A percentile compares a stretch with the other conserved stretches of the same genome.
phyloP scores from a whole-genome alignment of 257 asterid genomes.

The Solanum commersonii region DNA sequence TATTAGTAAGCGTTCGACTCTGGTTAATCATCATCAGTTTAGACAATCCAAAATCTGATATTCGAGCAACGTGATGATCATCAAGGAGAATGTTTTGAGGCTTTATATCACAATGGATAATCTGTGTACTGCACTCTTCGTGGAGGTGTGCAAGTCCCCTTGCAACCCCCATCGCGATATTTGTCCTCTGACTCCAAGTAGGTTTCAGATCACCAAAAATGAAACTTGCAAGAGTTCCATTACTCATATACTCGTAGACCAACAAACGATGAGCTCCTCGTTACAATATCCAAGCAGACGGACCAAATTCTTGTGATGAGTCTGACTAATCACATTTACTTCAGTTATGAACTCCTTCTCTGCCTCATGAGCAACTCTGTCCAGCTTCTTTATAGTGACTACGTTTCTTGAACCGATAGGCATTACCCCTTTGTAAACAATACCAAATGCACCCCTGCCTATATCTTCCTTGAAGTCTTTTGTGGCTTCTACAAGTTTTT shows the following conservation, averaged over 20 bases:
- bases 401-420: too few species aligned
- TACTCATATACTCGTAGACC: constrained; percentile 40
- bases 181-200: constrained; percentile 34
- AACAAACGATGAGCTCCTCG: constrained; percentile 30
- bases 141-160: constrained; percentile 41
- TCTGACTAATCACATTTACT: constrained; percentile 39
- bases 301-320: constrained; percentile 59
- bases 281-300: constrained; percentile 40
- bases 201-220: constrained; percentile 25
- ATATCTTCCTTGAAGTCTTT: constrained; percentile 25
- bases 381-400: too few species aligned
- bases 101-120: constrained; percentile 54
- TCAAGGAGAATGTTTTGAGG: constrained; percentile 40
- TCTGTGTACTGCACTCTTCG: constrained; percentile 47
- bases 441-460: too few species aligned
- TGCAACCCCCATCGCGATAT: constrained; percentile 31
- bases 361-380: too few species aligned
- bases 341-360: constrained; percentile 27
- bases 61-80: constrained; percentile 12
- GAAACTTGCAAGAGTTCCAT: constrained; percentile 28
- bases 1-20: constrained; percentile 15
- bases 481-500: constrained; percentile 29
- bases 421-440: too few species aligned
- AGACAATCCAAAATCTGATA: constrained; percentile 32
- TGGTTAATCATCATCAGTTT: constrained; percentile 23